Conservation (phyloP, 2,329 filamentous ascomycete species). For the Curvularia sp. region DNA sequence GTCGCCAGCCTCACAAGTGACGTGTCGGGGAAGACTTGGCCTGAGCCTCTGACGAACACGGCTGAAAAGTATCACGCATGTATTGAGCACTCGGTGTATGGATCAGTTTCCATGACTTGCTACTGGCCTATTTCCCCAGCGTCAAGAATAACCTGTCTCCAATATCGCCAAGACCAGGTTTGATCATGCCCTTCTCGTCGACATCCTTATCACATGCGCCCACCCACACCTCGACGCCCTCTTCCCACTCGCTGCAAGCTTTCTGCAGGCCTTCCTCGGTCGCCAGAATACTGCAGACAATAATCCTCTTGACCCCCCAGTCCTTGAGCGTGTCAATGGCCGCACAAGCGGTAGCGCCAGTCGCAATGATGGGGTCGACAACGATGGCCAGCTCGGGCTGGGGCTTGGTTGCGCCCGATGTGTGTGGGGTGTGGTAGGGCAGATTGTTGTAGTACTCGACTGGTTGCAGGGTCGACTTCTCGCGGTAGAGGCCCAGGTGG, state of each 20-base stretch:
- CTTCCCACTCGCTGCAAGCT: conserved; percentile 79
- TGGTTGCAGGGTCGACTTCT: conserved; percentile 82
- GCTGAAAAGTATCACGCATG: neutral
- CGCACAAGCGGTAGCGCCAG: conserved; percentile 85
- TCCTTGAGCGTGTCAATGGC: conserved; percentile 88
- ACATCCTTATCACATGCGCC: conserved; percentile 78
- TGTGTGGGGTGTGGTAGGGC: conserved; percentile 69
- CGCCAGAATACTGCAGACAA: conserved; percentile 78
- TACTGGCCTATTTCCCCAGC: conserved; percentile 69
- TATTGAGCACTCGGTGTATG: neutral
- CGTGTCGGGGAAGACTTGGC: neutral
- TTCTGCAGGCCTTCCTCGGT: conserved; percentile 72
- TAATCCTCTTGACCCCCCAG: conserved; percentile 85
- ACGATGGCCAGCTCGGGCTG: conserved; percentile 75
- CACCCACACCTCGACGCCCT: conserved; percentile 79
- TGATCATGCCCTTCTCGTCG: conserved; percentile 85
- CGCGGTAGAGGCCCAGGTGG: conserved; percentile 93
- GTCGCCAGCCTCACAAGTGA: neutral
- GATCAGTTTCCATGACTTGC: neutral
- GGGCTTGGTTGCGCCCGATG: conserved; percentile 41
- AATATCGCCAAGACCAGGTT: conserved; percentile 87
- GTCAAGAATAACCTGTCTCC: conserved; percentile 90
- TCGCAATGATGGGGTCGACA: conserved; percentile 92
- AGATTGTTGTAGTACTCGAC: conserved; percentile 99
- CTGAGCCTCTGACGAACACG: neutral